Evolutionary conservation across 2,329 filamentous ascomycete genomes (phyloP), one percentile per base, ranked within the genome.

Genomic region (Fusarium keratoplasticum): DNA sequence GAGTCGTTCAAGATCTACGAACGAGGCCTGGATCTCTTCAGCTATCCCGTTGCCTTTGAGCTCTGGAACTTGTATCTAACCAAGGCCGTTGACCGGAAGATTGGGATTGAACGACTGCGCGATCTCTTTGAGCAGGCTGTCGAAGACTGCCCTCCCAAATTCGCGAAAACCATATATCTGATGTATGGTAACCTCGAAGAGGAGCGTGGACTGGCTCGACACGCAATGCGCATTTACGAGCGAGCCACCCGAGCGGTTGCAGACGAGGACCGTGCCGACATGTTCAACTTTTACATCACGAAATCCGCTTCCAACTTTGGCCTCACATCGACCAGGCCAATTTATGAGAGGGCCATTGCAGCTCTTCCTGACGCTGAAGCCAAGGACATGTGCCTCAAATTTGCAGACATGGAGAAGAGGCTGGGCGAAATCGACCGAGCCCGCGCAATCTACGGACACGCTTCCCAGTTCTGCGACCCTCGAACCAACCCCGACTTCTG

Each of bases 211-310:
- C 90, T 99, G 18, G 96, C 96, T 13, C 90, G 97, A 59, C 96
- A 98, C 81, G 97, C 97, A 3, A 99, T 99, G 96, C 93, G 96
- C 69, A 99, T 99, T 76, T 99, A 99, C 83, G 97, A 99, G 85
- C 93, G 96, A 67, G 96, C 96, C 9, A 99, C 96, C 6, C 91
- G 96, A 35, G 95, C 96, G 14, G 97, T 99, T 5, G 93, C 94
- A 16, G 96, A 99, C 79, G 96, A 98, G 79, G 96, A 99, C 82
- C 90, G 95, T 61, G 92, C 95, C 69, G 95, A 98, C 79, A 98
- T 99, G 95, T 99, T 98, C 86, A 96, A 98, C 83, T 98, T 98
- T 81, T 99, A 99, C 86, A 98, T 99, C 81, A 98, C 96, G 67
- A 98, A 99, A 82, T 98, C 95, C 1, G 96, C 96, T 2, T 97